phyloP scores from a whole-genome alignment of 768 basidiomycete genomes.

The Russula earlei region DNA sequence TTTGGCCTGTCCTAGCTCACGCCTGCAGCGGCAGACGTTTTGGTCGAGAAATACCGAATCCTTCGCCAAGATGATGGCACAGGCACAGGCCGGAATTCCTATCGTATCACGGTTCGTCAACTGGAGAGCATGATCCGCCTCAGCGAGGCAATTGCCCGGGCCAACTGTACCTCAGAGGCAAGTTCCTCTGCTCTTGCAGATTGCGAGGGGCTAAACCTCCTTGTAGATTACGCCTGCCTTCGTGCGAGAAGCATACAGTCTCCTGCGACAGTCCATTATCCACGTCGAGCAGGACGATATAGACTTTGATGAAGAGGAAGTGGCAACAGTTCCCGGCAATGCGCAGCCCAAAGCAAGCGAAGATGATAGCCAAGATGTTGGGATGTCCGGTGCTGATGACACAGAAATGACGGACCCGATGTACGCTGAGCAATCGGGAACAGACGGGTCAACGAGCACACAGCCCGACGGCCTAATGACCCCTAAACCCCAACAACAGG shows the following conservation, averaged over 20 bases:
- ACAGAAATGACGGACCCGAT: conserved; percentile 44
- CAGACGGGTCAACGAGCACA: conserved; percentile 20
- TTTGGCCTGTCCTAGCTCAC: conserved; percentile 59
- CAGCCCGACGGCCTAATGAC: conserved; percentile 21
- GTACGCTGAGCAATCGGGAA: conserved; percentile 28
- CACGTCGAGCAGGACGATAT: conserved; percentile 99
- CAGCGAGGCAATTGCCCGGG: conserved; percentile 93
- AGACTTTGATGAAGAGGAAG: conserved; percentile 91
- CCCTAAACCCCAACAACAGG: conserved; percentile 21
- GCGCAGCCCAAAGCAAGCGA: conserved; percentile 28
- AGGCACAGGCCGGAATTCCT: conserved; percentile 83
- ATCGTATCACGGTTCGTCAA: conserved; percentile 96
- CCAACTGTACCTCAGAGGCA: conserved; percentile 92
- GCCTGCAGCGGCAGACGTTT: conserved; percentile 80
- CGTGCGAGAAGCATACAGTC: conserved; percentile 90
- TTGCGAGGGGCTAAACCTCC: not conserved
- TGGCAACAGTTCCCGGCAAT: conserved; percentile 42
- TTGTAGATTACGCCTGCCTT: conserved; percentile 82
- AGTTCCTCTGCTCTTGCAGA: conserved; percentile 16
- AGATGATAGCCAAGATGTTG: conserved; percentile 49
- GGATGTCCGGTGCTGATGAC: conserved; percentile 54
- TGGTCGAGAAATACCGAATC: conserved; percentile 92
- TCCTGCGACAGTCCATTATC: conserved; percentile 94
- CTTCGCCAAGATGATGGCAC: conserved; percentile 88
- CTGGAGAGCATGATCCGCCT: conserved; percentile 97